Conservation (phyloP, 805 yeast genomes). For the Torulaspora franciscae region DNA sequence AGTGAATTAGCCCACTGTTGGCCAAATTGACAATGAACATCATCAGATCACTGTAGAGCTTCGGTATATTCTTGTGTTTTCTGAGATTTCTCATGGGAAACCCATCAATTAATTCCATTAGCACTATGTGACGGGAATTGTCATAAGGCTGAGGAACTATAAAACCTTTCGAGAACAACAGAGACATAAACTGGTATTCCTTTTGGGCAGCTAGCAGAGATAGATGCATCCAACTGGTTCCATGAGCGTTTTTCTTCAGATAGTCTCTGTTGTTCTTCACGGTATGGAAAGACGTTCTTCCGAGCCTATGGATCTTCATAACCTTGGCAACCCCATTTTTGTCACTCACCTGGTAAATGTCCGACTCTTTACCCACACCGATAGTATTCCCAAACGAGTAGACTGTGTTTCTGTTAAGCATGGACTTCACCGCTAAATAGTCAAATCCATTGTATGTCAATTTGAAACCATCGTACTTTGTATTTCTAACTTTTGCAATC, state of each 20-base stretch:
- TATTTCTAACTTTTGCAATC: constrained; percentile 74
- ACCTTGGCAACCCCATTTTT: constrained; percentile 62
- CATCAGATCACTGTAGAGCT: constrained; percentile 83
- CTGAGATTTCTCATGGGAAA: constrained; percentile 80
- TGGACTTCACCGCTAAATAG: constrained; percentile 80
- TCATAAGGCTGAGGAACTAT: constrained; percentile 86
- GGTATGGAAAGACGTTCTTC: constrained; percentile 87
- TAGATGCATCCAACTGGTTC: constrained; percentile 87
- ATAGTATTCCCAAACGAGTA: constrained; percentile 80
- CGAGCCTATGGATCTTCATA: constrained; percentile 85
- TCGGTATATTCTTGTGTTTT: constrained; percentile 62
- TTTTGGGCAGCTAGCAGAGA: constrained; percentile 87
- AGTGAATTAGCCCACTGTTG: constrained; percentile 86
- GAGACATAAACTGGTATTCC: constrained; percentile 83
- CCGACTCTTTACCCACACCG: constrained; percentile 98
- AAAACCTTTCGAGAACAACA: constrained; percentile 69
- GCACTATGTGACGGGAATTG: constrained; percentile 82
- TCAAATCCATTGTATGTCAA: constrained; percentile 88
- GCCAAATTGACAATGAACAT: constrained; percentile 76
- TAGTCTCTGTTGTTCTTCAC: constrained; percentile 94
- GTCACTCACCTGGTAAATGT: constrained; percentile 79
- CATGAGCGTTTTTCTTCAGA: constrained; percentile 56
- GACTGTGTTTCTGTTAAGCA: constrained; percentile 67
- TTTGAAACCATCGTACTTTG: constrained; percentile 91
- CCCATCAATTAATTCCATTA: constrained; percentile 91